These are phyloP conservation scores for Nemophila menziesii DNA, from an alignment of 257 asterid genomes.

Conservation along the genomic window DNA sequence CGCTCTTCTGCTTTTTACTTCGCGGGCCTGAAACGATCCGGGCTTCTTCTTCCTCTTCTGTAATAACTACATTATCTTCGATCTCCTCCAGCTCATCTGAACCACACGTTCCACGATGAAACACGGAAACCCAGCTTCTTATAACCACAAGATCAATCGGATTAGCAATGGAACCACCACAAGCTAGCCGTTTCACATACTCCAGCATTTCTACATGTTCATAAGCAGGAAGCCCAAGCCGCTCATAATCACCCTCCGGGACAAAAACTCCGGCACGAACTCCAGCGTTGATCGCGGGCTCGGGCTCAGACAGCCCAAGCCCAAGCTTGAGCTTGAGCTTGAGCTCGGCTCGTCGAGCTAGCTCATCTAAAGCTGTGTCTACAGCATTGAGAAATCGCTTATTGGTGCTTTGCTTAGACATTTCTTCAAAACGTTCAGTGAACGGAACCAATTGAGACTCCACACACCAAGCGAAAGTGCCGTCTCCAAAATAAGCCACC, in stretches of 20 bases:
- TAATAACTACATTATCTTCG: too few species aligned
- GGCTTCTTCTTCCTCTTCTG: too few species aligned
- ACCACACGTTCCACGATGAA: conserved; percentile 30
- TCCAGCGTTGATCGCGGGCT: conserved; percentile 30
- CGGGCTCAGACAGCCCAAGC: too few species aligned
- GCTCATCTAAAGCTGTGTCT: conserved; percentile 27
- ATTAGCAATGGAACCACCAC: conserved; percentile 15
- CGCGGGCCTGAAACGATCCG: conserved; percentile 23
- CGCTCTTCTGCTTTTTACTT: conserved; percentile 51
- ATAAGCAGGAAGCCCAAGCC: conserved; percentile 26
- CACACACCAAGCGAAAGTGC: conserved; percentile 41
- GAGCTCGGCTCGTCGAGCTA: conserved; percentile 28
- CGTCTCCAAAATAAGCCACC: conserved; percentile 29
- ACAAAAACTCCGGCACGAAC: conserved; percentile 32
- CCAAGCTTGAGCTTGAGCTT: too few species aligned
- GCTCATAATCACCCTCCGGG: conserved; percentile 37
- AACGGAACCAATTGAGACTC: conserved; percentile 33
- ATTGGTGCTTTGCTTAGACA: conserved; percentile 30
- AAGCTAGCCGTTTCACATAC: conserved; percentile 19
- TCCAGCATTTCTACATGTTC: conserved; percentile 31
- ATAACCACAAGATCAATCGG: conserved; percentile 34
- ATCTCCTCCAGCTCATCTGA: conserved; percentile 20
- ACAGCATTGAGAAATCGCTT: conserved; percentile 36
- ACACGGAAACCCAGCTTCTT: conserved; percentile 57
- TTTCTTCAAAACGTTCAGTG: conserved; percentile 23